Base-by-base conservation (phyloP, 441 rosid genomes). In the Erodium texanum region DNA sequence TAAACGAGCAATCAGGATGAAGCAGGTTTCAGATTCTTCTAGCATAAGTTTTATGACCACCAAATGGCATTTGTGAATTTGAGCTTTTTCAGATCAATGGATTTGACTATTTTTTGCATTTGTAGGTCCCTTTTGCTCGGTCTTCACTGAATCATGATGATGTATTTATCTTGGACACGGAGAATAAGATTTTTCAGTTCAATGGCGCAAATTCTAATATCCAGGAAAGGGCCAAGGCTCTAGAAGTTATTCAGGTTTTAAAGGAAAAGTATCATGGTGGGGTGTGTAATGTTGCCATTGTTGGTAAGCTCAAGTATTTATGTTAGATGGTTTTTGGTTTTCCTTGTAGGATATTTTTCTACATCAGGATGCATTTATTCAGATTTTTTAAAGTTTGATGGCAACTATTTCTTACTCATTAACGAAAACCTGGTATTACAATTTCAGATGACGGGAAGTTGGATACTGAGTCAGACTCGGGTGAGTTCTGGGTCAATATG, bases 241-340 rank as follows among this genome's bases (percentile, higher is more conserved):
- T 95, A 80, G 99, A 95, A 86, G 99, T 92, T 64, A 88, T 90
- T 81, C 99, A 92, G 77, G 89, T 78, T 81, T 79, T 95, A 72
- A 95, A 95, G 85, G 99, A 90, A 75, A 92, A 84, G 80, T 89
- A 95, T 83, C 99, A 95, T 24, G 96, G 84, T 8, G 99, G 98
- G 77, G 84, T 62, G 18, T 87, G 92, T 50, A 83, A 84, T 74
- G 90, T 92, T 73, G 99, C 97, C 14, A 86, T 95, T 80, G 95
- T 95, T 76, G 99, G 99, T 95, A 85, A 84, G 96, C 38, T 50
- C 70, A 64, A 62, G 22, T 68, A 75, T 66, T 68, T 70, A 65
- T 15, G 32, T 63, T 50, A 3, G 6, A 56, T 6, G 15, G 65
- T 15, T 41, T 62, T 18, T 69, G 19, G 18, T 61, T 62, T 62